Conservation (phyloP, 2,329 filamentous ascomycete genomes). For the Didymella glomerata region DNA sequence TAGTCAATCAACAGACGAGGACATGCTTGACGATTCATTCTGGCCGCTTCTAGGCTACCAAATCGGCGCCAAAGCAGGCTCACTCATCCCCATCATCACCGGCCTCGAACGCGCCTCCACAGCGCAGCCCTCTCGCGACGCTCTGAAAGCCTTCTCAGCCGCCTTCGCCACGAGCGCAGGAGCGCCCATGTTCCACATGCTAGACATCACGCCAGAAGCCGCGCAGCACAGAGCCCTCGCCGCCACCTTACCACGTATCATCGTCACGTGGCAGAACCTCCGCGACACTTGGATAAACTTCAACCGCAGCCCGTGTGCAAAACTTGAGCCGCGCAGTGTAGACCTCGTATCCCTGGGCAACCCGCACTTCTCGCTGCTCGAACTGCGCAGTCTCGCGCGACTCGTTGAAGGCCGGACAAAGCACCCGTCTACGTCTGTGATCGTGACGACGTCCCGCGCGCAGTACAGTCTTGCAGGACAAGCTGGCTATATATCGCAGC, state of each 20-base stretch:
- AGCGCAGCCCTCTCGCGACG: constrained; percentile 27
- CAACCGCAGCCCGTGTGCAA: background rate
- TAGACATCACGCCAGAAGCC: constrained; percentile 53
- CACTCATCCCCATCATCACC: constrained; percentile 48
- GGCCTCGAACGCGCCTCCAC: constrained; percentile 41
- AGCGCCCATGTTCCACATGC: constrained; percentile 58
- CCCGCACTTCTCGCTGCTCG: constrained; percentile 56
- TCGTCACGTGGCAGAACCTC: constrained; percentile 5
- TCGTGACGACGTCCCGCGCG: constrained; percentile 27
- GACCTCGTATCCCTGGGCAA: constrained; percentile 57
- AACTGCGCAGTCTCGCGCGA: constrained; percentile 43
- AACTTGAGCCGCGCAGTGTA: constrained; percentile 28
- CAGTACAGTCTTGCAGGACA: constrained; percentile 31
- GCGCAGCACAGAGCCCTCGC: background rate
- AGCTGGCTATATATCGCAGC: constrained; percentile 38
- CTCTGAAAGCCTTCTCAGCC: constrained; percentile 57
- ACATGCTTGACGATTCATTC: constrained; percentile 47
- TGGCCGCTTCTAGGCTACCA: constrained; percentile 54
- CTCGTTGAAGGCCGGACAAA: constrained; percentile 42
- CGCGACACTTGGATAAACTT: background rate
- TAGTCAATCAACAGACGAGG: background rate
- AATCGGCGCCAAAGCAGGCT: constrained; percentile 43
- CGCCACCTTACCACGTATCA: background rate
- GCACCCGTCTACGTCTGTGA: constrained; percentile 4
- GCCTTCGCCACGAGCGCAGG: constrained; percentile 56